Base-by-base conservation (phyloP, 441 rosid species). In the Dalechampia spathulata region DNA sequence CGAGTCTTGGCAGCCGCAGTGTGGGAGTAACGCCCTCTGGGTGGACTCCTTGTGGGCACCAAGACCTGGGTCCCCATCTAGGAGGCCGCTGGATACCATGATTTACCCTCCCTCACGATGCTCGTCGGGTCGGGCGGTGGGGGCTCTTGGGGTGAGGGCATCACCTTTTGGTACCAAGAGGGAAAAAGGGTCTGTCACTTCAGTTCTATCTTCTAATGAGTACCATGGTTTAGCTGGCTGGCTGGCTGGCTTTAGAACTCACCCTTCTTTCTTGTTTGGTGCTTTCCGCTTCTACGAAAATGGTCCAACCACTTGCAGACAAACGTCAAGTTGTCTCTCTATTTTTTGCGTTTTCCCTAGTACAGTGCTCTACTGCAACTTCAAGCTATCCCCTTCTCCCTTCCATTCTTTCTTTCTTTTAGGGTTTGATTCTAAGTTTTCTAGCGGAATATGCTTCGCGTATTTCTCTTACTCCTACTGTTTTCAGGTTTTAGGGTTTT, bases 131-230 rank as follows among this genome's bases (percentile, higher is more conserved):
- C n/a, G n/a, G n/a, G n/a, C n/a, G n/a, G n/a, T n/a, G n/a, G n/a
- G n/a, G n/a, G n/a, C n/a, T n/a, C n/a, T n/a, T n/a, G n/a, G n/a
- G n/a, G n/a, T n/a, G n/a, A n/a, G n/a, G n/a, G n/a, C n/a, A n/a
- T n/a, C n/a, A n/a, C n/a, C n/a, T n/a, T n/a, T n/a, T n/a, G n/a
- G n/a, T n/a, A n/a, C n/a, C n/a, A n/a, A n/a, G n/a, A n/a, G n/a
- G n/a, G n/a, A n/a, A n/a, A n/a, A n/a, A n/a, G n/a, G n/a, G n/a
- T n/a, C n/a, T n/a, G n/a, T n/a, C n/a, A n/a, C n/a, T n/a, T n/a
- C n/a, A n/a, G n/a, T 58, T 59, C 7, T 40, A n/a, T 54, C 58
- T 54, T 55, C 55, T 38, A n/a, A n/a, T n/a, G n/a, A n/a, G n/a
- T n/a, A n/a, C n/a, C n/a, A n/a, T n/a, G n/a, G n/a, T n/a, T n/a